Percentiles rank a stretch among this genome's conserved stretches.
These are phyloP conservation scores for Sabuloglossum arenarium DNA, from an alignment of 495 filamentous ascomycete genomes.

Conservation along the genomic window DNA sequence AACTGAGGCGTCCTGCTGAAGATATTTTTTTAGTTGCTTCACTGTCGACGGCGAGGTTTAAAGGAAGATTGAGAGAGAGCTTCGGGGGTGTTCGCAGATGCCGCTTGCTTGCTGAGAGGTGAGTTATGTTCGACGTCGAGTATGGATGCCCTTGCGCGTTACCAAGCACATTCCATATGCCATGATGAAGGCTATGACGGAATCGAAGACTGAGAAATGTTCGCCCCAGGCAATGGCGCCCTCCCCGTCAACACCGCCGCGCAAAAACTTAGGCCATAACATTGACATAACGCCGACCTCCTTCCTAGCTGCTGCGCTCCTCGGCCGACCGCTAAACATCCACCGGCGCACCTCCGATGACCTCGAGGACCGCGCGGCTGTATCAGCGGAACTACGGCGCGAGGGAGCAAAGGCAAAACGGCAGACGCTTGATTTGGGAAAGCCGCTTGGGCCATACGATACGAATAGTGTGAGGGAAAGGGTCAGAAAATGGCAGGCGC, in stretches of 20 bases:
- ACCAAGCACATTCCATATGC: not conserved
- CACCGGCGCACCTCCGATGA: not conserved
- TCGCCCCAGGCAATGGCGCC: not conserved
- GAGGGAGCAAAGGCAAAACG: not conserved
- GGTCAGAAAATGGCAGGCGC: conserved; percentile 55
- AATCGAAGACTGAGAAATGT: not conserved
- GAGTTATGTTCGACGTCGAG: not conserved
- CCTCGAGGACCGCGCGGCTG: not conserved
- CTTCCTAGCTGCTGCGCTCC: not conserved
- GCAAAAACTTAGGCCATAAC: not conserved
- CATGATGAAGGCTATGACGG: not conserved
- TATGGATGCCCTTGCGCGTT: not conserved
- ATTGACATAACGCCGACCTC: not conserved
- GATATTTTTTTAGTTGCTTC: not conserved
- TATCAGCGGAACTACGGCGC: not conserved
- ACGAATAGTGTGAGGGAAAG: conserved; percentile 23
- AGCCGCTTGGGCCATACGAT: conserved; percentile 4
- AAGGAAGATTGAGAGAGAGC: not conserved
- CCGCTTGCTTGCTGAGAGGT: not conserved
- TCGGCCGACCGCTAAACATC: not conserved
- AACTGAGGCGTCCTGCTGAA: not conserved
- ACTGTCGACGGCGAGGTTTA: not conserved
- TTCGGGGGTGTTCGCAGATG: not conserved
- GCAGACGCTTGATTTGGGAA: not conserved
- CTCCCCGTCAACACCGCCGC: not conserved